Evolutionary conservation across 306 rosid genomes (phyloP).

Genomic region (Citrullus mucosospermus): DNA sequence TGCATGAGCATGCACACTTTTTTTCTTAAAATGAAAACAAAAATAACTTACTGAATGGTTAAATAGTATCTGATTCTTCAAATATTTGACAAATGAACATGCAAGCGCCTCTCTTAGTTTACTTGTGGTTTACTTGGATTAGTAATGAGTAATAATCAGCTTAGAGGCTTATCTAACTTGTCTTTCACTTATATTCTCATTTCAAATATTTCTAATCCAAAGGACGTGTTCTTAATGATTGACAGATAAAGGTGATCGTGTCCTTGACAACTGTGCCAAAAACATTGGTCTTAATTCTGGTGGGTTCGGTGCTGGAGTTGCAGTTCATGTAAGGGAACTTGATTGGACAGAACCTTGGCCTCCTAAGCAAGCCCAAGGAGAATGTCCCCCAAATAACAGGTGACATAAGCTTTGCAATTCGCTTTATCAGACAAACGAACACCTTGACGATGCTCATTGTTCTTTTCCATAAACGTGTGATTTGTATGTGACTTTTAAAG

Average conservation of each 20-base stretch:
- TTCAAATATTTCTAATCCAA: not conserved
- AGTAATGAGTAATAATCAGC: not conserved
- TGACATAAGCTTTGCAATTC: constrained; percentile 13
- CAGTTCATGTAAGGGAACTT: constrained; percentile 52
- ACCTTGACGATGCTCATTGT: not conserved
- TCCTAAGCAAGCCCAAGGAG: constrained; percentile 35
- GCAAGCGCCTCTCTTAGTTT: not conserved
- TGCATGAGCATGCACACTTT: not conserved
- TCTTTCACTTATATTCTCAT: not conserved
- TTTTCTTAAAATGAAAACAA: not conserved
- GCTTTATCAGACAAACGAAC: not conserved
- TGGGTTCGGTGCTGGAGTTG: constrained; percentile 30
- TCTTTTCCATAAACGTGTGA: not conserved
- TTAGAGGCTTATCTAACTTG: not conserved
- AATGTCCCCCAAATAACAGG: constrained; percentile 32
- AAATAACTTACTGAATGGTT: not conserved
- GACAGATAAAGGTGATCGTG: constrained; percentile 65
- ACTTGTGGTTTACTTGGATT: not conserved
- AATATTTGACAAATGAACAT: not conserved
- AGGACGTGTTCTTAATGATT: constrained; percentile 10
- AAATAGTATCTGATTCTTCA: not conserved
- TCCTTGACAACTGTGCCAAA: constrained; percentile 68
- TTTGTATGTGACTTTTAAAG: not conserved
- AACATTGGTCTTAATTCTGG: constrained; percentile 57
- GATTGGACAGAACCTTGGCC: constrained; percentile 86